Evolutionary conservation across 208 protist genomes (phyloP).

Genomic region (Acanthamoeba healyi): DNA sequence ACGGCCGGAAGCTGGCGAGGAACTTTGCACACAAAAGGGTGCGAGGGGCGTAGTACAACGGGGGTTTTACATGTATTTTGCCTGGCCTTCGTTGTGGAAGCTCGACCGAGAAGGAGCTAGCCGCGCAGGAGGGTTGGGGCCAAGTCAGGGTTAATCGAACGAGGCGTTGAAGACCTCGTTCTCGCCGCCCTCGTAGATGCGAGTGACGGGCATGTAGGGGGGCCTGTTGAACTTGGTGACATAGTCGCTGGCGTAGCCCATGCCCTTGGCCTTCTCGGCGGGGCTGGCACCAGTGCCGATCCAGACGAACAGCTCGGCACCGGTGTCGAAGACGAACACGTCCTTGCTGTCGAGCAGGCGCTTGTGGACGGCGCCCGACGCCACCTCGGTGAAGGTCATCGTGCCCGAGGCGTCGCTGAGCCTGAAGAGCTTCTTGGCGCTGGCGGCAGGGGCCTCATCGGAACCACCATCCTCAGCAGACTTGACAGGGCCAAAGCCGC

Average conservation of each 20-base stretch:
- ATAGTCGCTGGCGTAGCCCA: constrained; percentile 6
- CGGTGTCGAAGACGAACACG: constrained; percentile 80
- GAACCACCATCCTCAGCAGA: not conserved
- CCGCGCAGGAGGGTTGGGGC: too few relatives aligned
- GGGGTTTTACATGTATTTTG: too few relatives aligned
- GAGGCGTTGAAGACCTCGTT: constrained; percentile 50
- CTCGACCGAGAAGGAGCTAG: too few relatives aligned
- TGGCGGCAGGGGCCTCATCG: not conserved
- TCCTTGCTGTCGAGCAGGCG: constrained; percentile 15
- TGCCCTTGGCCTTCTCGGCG: constrained; percentile 12
- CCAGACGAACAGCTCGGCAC: constrained; percentile 82
- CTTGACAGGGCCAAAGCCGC: constrained; percentile 38
- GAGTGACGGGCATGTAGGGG: constrained; percentile 30
- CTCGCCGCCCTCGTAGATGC: constrained; percentile 59
- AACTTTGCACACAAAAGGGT: too few relatives aligned
- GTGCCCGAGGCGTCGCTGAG: constrained; percentile 44
- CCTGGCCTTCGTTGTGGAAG: too few relatives aligned
- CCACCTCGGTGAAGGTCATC: constrained; percentile 42
- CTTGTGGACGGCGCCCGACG: not conserved
- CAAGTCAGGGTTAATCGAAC: too few relatives aligned
- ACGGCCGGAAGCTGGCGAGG: too few relatives aligned
- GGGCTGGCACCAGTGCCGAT: constrained; percentile 64
- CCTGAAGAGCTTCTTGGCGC: constrained; percentile 72
- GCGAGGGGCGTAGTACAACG: too few relatives aligned
- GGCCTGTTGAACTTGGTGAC: constrained; percentile 44